These are phyloP conservation scores for Apiospora marii DNA, from an alignment of 2,329 filamentous ascomycete genomes.

Conservation along the genomic window DNA sequence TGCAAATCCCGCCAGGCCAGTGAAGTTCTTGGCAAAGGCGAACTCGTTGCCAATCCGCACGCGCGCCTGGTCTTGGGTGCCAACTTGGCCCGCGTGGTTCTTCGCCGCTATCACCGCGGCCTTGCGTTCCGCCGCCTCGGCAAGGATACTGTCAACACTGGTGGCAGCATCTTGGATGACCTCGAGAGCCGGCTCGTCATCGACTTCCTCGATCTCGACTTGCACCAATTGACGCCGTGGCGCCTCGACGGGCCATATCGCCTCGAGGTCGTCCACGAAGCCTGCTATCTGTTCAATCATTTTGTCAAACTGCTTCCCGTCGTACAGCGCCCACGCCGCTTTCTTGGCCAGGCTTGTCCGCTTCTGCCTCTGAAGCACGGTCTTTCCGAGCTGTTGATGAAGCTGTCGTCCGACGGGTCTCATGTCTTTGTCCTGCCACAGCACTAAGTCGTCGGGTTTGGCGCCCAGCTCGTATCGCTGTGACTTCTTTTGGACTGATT, in stretches of 20 bases:
- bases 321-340: conserved; percentile 36
- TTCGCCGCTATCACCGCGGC: background rate
- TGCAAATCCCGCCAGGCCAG: background rate
- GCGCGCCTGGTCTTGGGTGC: background rate
- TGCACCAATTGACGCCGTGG: conserved; percentile 3
- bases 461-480: conserved; percentile 34
- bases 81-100: conserved; percentile 1
- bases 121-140: conserved; percentile 7
- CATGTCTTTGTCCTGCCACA: conserved; percentile 25
- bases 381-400: conserved; percentile 27
- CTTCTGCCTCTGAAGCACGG: conserved; percentile 30
- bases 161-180: background rate
- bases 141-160: background rate
- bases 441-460: conserved; percentile 27
- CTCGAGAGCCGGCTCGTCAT: background rate
- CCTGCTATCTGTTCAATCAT: conserved; percentile 28
- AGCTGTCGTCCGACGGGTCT: conserved; percentile 27
- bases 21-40: background rate
- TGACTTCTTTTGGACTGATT: conserved; percentile 33
- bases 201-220: conserved; percentile 23
- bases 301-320: conserved; percentile 33
- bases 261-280: conserved; percentile 21
- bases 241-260: conserved; percentile 9
- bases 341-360: conserved; percentile 33
- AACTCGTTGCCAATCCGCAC: background rate